Evolutionary conservation across 1,139 yeast genomes (phyloP), one percentile per base, ranked within the genome.

Genomic region (Zygoascus meyerae): DNA sequence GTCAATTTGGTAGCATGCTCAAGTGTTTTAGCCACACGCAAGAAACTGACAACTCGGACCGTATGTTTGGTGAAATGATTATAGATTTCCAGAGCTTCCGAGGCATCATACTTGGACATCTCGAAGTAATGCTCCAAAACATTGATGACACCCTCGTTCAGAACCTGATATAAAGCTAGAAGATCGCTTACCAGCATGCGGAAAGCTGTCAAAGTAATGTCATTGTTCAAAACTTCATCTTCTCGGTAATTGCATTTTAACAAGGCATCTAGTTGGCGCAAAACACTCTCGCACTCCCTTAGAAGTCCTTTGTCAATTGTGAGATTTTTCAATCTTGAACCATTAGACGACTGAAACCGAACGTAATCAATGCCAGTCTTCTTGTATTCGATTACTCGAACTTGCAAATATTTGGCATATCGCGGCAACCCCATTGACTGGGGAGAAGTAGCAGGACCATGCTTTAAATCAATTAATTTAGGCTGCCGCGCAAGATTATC

Each of bases 121-220:
- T 92, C 98, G 68, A 92, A 92, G 66, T 86, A 92, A 62, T 92
- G 95, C 63, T 92, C 97, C 55, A 92, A 75, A 42, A 92, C 70
- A 59, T 89, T 90, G 55, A 92, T 90, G 34, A 92, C 95, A 28
- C 97, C 97, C 68, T 92, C 97, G 66, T 92, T 92, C 55, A 92
- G 71, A 47, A 84, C 83, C 66, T 92, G 97, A 67, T 87, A 94
- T 39, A 92, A 69, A 1, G 87, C 78, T 55, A 92, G 72, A 55
- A 92, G 72, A 65, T 92, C 98, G 60, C 85, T 85, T 9, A 90
- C 95, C 47, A 92, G 74, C 64, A 92, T 73, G 49, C 95, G 73
- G 68, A 92, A 92, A 29, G 95, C 85, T 30, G 92, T 85, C 55
- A 90, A 71, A 12, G 89, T 69, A 45, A 92, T 77, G 60, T 90